These are phyloP conservation scores for Penicillium bovifimosum DNA, from an alignment of 495 filamentous ascomycete genomes.

Conservation along the genomic window DNA sequence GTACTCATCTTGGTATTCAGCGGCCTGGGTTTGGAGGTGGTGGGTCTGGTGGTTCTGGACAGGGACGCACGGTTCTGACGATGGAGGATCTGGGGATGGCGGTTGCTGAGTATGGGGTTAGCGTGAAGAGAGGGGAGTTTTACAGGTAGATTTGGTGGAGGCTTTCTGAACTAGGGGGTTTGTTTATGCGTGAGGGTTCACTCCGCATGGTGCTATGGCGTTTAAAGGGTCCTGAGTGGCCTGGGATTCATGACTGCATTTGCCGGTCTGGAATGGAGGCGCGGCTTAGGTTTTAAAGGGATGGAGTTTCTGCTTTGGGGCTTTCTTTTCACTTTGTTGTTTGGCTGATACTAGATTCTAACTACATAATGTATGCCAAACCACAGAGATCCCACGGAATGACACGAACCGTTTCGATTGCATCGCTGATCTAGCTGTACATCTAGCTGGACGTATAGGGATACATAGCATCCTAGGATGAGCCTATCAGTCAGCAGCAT, in stretches of 20 bases:
- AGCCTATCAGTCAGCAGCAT: neutral
- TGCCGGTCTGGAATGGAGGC: slow-evolving; percentile 4
- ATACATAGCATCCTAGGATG: no score
- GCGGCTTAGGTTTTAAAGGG: slow-evolving; percentile 21
- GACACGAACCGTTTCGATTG: neutral
- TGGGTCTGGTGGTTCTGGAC: slow-evolving; percentile 75
- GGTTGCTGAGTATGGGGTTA: slow-evolving; percentile 94
- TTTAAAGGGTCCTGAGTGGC: slow-evolving; percentile 12
- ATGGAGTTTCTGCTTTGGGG: slow-evolving; percentile 16
- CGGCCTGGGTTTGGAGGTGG: slow-evolving; percentile 89
- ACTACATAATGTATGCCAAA: neutral
- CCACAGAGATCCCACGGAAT: neutral
- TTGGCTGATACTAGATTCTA: neutral
- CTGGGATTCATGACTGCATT: slow-evolving; percentile 7
- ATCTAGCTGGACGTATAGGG: neutral
- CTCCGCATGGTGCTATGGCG: slow-evolving; percentile 14
- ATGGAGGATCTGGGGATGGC: slow-evolving; percentile 99
- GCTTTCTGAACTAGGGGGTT: neutral
- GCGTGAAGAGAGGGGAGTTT: slow-evolving; percentile 94
- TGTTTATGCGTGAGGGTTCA: neutral
- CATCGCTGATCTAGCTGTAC: neutral
- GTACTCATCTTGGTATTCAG: slow-evolving; percentile 74
- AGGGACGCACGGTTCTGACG: slow-evolving; percentile 89
- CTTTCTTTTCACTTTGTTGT: slow-evolving; percentile 1
- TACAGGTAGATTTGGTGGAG: slow-evolving; percentile 60